phyloP scores from a whole-genome alignment of 2,329 filamentous ascomycete genomes.

The Trichoderma sp. region DNA sequence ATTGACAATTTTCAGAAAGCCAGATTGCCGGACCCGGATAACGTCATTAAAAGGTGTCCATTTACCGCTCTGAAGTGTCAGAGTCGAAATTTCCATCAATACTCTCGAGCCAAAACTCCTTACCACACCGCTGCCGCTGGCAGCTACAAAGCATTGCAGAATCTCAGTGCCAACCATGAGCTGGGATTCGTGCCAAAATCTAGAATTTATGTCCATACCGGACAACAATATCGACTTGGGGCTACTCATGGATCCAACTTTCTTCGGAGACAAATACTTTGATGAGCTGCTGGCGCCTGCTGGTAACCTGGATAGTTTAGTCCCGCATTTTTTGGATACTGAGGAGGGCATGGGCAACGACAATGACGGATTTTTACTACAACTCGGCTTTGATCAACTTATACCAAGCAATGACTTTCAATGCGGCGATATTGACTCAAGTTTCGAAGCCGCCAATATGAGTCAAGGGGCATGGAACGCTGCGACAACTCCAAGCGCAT shows the following conservation, averaged over 20 bases:
- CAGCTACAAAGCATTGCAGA: background rate
- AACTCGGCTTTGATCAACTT: background rate
- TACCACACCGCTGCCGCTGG: background rate
- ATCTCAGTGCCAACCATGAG: background rate
- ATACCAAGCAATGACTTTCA: background rate
- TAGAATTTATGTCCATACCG: background rate
- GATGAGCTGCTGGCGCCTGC: background rate
- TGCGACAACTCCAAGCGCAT: background rate
- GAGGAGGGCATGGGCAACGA: too few relatives aligned
- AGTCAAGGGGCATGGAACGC: background rate
- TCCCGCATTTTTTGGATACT: too few relatives aligned
- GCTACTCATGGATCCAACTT: background rate
- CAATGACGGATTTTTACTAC: background rate
- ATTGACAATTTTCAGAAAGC: background rate
- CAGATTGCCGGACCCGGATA: constrained; percentile 1
- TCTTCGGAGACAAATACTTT: background rate
- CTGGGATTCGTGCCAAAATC: background rate
- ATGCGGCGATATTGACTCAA: background rate
- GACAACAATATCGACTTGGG: background rate
- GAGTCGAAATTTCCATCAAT: background rate
- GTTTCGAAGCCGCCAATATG: background rate
- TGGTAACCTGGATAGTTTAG: background rate
- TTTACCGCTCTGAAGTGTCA: background rate
- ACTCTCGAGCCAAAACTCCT: background rate
- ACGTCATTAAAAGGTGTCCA: constrained; percentile 5